Evolutionary conservation across 2,329 filamentous ascomycete species (phyloP).

Genomic region (Claviceps pusilla): DNA sequence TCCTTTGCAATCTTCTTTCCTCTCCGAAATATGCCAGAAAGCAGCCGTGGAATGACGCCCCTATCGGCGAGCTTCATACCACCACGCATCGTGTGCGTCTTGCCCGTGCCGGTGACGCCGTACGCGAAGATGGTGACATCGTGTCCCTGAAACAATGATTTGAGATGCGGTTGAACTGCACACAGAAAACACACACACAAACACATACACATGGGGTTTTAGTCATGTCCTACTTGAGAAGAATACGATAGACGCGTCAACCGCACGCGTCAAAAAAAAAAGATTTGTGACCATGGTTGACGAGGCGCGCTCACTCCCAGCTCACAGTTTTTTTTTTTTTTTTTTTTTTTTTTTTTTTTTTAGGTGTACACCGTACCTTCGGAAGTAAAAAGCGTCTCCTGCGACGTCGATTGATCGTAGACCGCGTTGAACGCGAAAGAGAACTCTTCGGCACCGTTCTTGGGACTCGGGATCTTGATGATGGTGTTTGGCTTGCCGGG

Average conservation of each 20-base stretch:
- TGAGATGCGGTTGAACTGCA: slow-evolving; percentile 73
- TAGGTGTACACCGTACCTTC: slow-evolving; percentile 47
- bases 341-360: no score
- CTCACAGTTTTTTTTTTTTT: not conserved
- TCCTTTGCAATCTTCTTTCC: slow-evolving; percentile 78
- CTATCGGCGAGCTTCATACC: slow-evolving; percentile 73
- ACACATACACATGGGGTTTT: slow-evolving; percentile 6
- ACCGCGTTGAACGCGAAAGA: slow-evolving; percentile 91
- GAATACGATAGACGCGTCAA: not conserved
- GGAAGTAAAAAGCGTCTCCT: slow-evolving; percentile 75
- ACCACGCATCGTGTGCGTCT: slow-evolving; percentile 92
- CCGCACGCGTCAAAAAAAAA: not conserved
- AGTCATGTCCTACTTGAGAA: slow-evolving; percentile 6
- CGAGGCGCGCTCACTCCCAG: not conserved
- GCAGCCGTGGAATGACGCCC: slow-evolving; percentile 71
- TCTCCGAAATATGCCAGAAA: slow-evolving; percentile 73
- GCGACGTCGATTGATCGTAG: slow-evolving; percentile 64
- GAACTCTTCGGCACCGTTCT: slow-evolving; percentile 81
- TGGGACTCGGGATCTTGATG: slow-evolving; percentile 83
- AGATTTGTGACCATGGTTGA: not conserved
- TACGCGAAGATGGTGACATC: slow-evolving; percentile 87
- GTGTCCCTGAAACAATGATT: slow-evolving; percentile 78
- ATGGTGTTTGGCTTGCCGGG: slow-evolving; percentile 48
- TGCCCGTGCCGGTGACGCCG: slow-evolving; percentile 83
- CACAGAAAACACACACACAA: not conserved